Conservation (phyloP, 352 stramenopile genomes). For the Phytophthora hybrid region DNA sequence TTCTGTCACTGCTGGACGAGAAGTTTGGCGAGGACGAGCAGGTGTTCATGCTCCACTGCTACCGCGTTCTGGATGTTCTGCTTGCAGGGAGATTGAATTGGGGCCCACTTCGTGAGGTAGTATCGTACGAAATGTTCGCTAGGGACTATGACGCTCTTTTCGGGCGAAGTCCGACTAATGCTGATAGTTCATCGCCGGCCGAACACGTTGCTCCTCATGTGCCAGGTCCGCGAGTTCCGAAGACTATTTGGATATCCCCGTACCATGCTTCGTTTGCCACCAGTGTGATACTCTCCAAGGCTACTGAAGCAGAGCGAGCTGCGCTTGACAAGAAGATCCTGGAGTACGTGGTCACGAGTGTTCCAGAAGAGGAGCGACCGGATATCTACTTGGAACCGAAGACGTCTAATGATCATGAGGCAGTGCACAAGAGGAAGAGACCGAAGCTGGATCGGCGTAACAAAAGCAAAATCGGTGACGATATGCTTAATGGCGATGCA, state of each 20-base stretch:
- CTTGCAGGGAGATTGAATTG: conserved; percentile 65
- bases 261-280: conserved; percentile 80
- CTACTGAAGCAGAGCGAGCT: conserved; percentile 63
- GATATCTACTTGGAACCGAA: conserved; percentile 50
- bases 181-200: background rate
- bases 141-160: conserved; percentile 55
- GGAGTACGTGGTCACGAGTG: conserved; percentile 71
- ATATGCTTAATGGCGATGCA: conserved; percentile 3
- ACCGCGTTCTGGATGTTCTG: conserved; percentile 82
- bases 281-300: conserved; percentile 75
- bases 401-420: background rate
- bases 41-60: conserved; percentile 92
- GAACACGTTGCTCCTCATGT: background rate
- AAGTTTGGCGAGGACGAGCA: conserved; percentile 94
- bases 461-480: conserved; percentile 21
- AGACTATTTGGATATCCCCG: conserved; percentile 85
- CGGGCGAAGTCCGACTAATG: background rate
- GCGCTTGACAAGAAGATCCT: conserved; percentile 73
- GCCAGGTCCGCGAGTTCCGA: conserved; percentile 46
- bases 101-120: conserved; percentile 63
- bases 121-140: conserved; percentile 68
- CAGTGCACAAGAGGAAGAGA: conserved; percentile 17
- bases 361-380: conserved; percentile 67
- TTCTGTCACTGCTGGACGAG: conserved; percentile 93
- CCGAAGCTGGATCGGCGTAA: conserved; percentile 16